Percentiles rank a stretch among this genome's conserved stretches.
Evolutionary conservation across 2,329 filamentous ascomycete genomes (phyloP).

Genomic region (Paecilomyces niveus): DNA sequence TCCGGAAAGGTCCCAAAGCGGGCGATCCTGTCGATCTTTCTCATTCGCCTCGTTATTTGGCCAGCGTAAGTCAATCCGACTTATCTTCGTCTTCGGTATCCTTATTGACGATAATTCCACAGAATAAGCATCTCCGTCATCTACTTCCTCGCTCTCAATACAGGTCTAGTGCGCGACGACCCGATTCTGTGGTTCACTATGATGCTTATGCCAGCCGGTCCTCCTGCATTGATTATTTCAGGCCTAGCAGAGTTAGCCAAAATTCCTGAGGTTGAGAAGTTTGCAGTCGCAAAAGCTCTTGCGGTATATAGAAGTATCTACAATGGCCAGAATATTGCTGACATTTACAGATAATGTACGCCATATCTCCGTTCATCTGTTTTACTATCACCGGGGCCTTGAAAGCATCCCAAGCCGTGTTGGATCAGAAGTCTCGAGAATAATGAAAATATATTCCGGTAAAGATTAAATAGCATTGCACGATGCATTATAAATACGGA

Average conservation of each 20-base stretch:
- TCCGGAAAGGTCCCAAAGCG: conserved; percentile 30
- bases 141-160: conserved; percentile 49
- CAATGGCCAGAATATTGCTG: neutral
- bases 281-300: conserved; percentile 48
- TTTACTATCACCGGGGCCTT: conserved; percentile 25
- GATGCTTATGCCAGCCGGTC: conserved; percentile 54
- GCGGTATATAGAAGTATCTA: conserved; percentile 29
- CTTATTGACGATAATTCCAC: neutral
- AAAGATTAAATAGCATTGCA: no score
- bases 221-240: conserved; percentile 48
- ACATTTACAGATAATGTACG: conserved; percentile 21
- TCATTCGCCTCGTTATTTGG: conserved; percentile 56
- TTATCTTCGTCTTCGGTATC: neutral
- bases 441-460: neutral
- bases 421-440: conserved; percentile 1
- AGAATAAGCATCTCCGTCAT: conserved; percentile 48
- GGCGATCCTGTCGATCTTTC: conserved; percentile 46
- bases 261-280: conserved; percentile 41
- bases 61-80: conserved; percentile 31
- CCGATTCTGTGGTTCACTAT: conserved; percentile 60
- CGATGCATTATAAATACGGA: no score
- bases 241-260: conserved; percentile 44
- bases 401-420: conserved; percentile 21
- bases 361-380: conserved; percentile 22
- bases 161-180: conserved; percentile 46